Conservation (phyloP, 768 basidiomycete genomes). For the Tricholoma matsutake region DNA sequence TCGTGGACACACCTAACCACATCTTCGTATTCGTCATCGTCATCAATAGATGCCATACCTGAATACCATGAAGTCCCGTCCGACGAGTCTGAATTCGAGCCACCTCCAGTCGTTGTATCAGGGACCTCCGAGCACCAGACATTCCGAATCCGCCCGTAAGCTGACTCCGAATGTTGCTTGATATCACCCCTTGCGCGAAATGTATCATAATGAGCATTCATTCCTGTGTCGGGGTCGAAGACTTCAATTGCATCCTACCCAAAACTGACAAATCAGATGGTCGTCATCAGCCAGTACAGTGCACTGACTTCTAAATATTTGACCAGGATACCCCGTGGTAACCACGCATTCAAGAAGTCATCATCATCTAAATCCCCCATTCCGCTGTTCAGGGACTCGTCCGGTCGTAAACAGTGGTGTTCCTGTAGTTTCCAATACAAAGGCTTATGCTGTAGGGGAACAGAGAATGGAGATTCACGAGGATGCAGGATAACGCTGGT, state of each 20-base stretch:
- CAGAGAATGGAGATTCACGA: constrained; percentile 20
- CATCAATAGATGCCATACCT: constrained; percentile 23
- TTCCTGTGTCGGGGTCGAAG: constrained; percentile 37
- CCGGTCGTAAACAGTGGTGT: constrained; percentile 42
- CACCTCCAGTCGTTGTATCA: constrained; percentile 32
- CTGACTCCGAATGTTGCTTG: constrained; percentile 35
- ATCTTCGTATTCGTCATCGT: constrained; percentile 41
- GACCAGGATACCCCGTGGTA: constrained; percentile 36
- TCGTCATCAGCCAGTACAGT: background rate
- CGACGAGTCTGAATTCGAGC: constrained; percentile 17
- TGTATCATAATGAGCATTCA: constrained; percentile 43
- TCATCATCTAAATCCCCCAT: constrained; percentile 35
- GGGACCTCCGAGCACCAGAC: constrained; percentile 29
- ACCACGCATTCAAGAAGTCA: constrained; percentile 47
- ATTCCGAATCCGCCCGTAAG: constrained; percentile 28
- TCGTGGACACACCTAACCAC: constrained; percentile 22
- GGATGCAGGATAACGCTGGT: constrained; percentile 1
- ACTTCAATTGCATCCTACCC: constrained; percentile 41
- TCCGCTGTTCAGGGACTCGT: constrained; percentile 34
- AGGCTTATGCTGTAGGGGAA: constrained; percentile 31
- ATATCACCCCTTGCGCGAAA: constrained; percentile 33
- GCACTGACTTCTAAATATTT: constrained; percentile 31
- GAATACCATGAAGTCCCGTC: constrained; percentile 8
- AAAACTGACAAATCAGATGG: background rate
- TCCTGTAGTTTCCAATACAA: constrained; percentile 42